A percentile compares a stretch with the other conserved stretches of the same genome.
Evolutionary conservation across 2,329 filamentous ascomycete genomes (phyloP).

Genomic region (Sclerotinia sclerotiorum): DNA sequence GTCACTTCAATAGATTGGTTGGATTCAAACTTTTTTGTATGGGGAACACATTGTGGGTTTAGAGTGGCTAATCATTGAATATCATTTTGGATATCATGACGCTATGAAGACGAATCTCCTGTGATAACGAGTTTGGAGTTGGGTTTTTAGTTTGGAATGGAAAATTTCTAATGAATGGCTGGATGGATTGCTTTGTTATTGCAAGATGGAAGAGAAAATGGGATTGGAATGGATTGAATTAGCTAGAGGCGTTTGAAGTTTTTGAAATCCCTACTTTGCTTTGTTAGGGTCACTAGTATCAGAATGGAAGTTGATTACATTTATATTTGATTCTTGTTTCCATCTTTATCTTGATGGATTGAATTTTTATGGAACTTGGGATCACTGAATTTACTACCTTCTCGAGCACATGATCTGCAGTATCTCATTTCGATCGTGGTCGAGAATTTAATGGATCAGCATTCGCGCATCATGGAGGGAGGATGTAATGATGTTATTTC

Average conservation of each 20-base stretch:
- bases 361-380: background rate
- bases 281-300: constrained; percentile 1
- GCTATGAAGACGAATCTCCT: constrained; percentile 9
- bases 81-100: constrained; percentile 17
- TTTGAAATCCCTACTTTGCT: background rate
- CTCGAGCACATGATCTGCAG: background rate
- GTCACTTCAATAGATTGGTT: constrained; percentile 12
- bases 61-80: constrained; percentile 18
- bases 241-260: constrained; percentile 14
- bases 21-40: constrained; percentile 1
- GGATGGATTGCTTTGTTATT: constrained; percentile 13
- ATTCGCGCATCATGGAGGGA: background rate
- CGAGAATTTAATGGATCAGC: background rate
- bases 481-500: background rate
- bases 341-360: too few species aligned
- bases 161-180: constrained; percentile 3
- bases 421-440: background rate
- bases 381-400: background rate
- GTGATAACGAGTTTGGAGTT: constrained; percentile 11
- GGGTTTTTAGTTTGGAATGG: constrained; percentile 3
- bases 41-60: background rate
- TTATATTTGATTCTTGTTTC: background rate
- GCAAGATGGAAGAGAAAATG: constrained; percentile 16
- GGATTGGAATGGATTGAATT: constrained; percentile 5
- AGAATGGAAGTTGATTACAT: background rate